phyloP scores from a whole-genome alignment of 495 filamentous ascomycete species.

The Aspergillus sclerotiicarbonarius region DNA sequence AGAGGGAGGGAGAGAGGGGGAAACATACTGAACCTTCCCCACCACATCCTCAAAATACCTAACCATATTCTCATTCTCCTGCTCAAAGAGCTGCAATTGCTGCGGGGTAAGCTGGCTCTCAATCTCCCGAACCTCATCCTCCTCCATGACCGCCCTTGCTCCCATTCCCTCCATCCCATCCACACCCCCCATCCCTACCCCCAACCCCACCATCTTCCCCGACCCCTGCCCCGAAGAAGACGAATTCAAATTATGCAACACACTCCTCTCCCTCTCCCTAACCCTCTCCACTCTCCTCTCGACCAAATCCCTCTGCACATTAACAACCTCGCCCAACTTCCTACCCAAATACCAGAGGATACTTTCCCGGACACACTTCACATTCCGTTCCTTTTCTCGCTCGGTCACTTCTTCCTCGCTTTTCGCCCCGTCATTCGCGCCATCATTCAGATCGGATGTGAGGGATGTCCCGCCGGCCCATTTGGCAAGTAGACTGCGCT shows the following conservation, averaged over 20 bases:
- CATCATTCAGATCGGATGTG: background rate
- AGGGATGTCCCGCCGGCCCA: constrained; percentile 25
- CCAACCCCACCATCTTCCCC: background rate
- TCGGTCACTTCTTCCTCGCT: constrained; percentile 60
- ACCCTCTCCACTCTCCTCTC: constrained; percentile 80
- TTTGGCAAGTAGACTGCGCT: constrained; percentile 16
- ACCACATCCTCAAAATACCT: constrained; percentile 87
- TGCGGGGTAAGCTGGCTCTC: constrained; percentile 69
- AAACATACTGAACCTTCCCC: constrained; percentile 82
- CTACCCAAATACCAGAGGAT: constrained; percentile 79
- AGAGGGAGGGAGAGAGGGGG: constrained; percentile 1
- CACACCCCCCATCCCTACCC: background rate
- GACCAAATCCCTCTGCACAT: constrained; percentile 85
- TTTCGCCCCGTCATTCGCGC: background rate
- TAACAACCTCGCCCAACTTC: constrained; percentile 68
- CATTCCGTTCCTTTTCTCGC: constrained; percentile 60
- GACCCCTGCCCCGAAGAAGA: background rate
- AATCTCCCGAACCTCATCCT: constrained; percentile 48
- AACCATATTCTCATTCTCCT: constrained; percentile 90
- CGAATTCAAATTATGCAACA: constrained; percentile 53
- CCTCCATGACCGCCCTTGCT: constrained; percentile 27
- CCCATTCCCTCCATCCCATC: constrained; percentile 12
- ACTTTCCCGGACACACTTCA: constrained; percentile 66
- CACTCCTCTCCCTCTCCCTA: constrained; percentile 84
- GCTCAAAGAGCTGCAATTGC: constrained; percentile 87